These are phyloP conservation scores for Phytophthora crassamura DNA, from an alignment of 352 stramenopile species.

Conservation along the genomic window DNA sequence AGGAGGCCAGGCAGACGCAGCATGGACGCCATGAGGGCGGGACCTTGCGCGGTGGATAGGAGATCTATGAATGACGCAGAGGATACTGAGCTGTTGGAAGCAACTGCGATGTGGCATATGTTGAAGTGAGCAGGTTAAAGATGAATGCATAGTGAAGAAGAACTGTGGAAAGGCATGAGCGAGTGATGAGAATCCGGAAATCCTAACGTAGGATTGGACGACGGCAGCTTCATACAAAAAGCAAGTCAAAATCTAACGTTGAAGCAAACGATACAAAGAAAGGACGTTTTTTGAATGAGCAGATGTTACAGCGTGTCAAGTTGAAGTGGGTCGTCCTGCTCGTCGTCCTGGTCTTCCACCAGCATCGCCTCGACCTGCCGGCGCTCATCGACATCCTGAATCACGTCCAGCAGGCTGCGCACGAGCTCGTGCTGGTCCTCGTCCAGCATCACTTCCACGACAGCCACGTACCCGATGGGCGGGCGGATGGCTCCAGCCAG, in stretches of 20 bases:
- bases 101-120: constrained; percentile 13
- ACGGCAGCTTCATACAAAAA: constrained; percentile 16
- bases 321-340: constrained; percentile 12
- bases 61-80: constrained; percentile 28
- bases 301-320: constrained; percentile 19
- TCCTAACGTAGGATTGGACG: constrained; percentile 37
- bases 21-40: constrained; percentile 35
- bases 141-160: constrained; percentile 1
- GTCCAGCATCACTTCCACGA: constrained; percentile 60
- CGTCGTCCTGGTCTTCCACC: constrained; percentile 19
- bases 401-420: constrained; percentile 38
- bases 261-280: constrained; percentile 19
- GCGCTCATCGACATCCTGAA: constrained; percentile 41
- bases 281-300: not conserved
- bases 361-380: constrained; percentile 43
- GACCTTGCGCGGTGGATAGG: not conserved
- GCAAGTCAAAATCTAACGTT: constrained; percentile 21
- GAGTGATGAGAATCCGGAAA: constrained; percentile 29
- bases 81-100: constrained; percentile 6
- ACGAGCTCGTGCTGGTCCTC: constrained; percentile 48
- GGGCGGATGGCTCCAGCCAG: constrained; percentile 46
- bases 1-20: constrained; percentile 58
- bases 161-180: constrained; percentile 6
- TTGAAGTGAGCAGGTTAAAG: not conserved
- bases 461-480: constrained; percentile 48